Evolutionary conservation across 169 alveolate species (phyloP), one percentile per base, ranked within the genome.

Genomic region (Cryptosporidium felis): DNA sequence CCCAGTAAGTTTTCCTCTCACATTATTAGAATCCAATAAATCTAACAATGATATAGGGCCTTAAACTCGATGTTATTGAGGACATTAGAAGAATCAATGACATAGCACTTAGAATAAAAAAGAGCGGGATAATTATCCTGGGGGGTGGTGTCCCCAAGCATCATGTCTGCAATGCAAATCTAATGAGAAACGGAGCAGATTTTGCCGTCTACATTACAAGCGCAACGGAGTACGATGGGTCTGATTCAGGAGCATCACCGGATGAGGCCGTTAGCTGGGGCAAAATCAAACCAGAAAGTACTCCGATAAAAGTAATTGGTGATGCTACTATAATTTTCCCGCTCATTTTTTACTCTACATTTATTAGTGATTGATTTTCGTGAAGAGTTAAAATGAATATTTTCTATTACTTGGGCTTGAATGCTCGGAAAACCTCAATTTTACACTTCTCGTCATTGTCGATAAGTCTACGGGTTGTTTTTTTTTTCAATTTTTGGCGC

Each of bases 241-340:
- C 98, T 46, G 99, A 98, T 92, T 94, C 99, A 40, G 99, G 99
- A 10, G 99, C 99, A 16, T 93, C 96, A 60, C 99, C 99, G 5
- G 99, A 98, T 88, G 99, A 98, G 91, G 99, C 99, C 30, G 96
- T 97, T 42, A 94, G 98, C 82, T 97, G 99, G 99, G 99, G 99
- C 8, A 98, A 98, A 93, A 96, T 98, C 61, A 96, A 95, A 88
- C 89, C 95, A 10, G 95, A 94, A 44, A 94, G 98, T 18, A 82
- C 92, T 66, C 99, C 98, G 45, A 98, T 97, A 42, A 98, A 98
- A 93, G 97, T 98, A n/a, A 96, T 93, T 85, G 96, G 98, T 28
- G 99, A 97, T 66, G 97, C 98, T 9, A 90, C 98, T 16, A 80
- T 96, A 23, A 95, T 96, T 10, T 96, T 96, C 81, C 99, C 99